Conservation (phyloP, 441 rosid genomes). For the Bocquillonia castaneifolia region DNA sequence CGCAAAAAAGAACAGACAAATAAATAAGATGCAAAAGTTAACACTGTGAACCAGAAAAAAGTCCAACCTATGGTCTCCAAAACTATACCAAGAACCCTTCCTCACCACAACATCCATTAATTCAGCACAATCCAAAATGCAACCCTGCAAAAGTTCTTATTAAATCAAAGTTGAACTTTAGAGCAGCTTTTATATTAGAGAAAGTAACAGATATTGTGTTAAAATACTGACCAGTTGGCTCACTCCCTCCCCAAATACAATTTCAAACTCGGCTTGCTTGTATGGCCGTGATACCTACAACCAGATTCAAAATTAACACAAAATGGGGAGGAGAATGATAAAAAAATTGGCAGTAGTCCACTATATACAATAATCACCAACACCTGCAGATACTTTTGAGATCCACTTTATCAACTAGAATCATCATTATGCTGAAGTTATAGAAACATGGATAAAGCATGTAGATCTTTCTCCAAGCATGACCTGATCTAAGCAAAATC, state of each 20-base stretch:
- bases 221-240: conserved; percentile 72
- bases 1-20: background rate
- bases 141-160: conserved; percentile 49
- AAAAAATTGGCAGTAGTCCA: background rate
- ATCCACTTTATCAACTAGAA: background rate
- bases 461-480: background rate
- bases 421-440: background rate
- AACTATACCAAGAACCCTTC: conserved; percentile 97
- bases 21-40: background rate
- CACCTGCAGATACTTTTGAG: background rate
- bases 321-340: background rate
- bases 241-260: conserved; percentile 93
- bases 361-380: background rate
- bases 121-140: conserved; percentile 86
- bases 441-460: background rate
- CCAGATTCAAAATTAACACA: background rate
- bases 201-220: conserved; percentile 9
- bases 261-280: conserved; percentile 94
- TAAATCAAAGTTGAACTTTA: conserved; percentile 23
- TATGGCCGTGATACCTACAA: conserved; percentile 87
- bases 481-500: background rate
- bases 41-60: background rate
- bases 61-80: conserved; percentile 72
- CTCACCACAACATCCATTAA: conserved; percentile 70
- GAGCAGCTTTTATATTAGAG: conserved; percentile 10